Evolutionary conservation across 495 filamentous ascomycete species (phyloP), one percentile per base, ranked within the genome.

Genomic region (Trichoderma reesei): DNA sequence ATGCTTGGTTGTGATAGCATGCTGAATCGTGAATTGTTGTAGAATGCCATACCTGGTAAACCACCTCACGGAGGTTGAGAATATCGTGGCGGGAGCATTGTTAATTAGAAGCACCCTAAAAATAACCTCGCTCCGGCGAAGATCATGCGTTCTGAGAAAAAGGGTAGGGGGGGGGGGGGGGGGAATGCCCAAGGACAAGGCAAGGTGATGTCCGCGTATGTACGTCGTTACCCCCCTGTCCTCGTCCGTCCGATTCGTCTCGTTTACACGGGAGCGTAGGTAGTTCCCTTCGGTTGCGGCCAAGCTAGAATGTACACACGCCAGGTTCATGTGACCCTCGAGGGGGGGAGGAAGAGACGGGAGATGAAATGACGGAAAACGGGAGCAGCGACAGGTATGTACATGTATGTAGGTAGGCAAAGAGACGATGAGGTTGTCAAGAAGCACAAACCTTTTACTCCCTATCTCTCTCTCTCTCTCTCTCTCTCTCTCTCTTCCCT

Each of bases 251-350:
- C n/a, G n/a, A n/a, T n/a, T n/a, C n/a, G n/a, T n/a, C n/a, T n/a
- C n/a, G n/a, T n/a, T n/a, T n/a, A n/a, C n/a, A n/a, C n/a, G n/a
- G n/a, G n/a, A n/a, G n/a, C n/a, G n/a, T n/a, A n/a, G n/a, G n/a
- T n/a, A n/a, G n/a, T n/a, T n/a, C n/a, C n/a, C 3, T 3, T n/a
- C 44, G n/a, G 44, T 48, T n/a, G 42, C 16, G 6, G 42, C 44
- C n/a, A n/a, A n/a, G n/a, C n/a, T n/a, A n/a, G n/a, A n/a, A n/a
- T 48, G 44, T n/a, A 3, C 41, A 48, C 44, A 48, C 44, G 20
- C 51, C 26, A 10, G 46, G 20, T 56, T 56, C 51, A 56, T 56
- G 51, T 56, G 51, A 56, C 51, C 44, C 18, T 33, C 20, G 51
- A 26, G 51, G 20, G 14, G 10, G n/a, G n/a, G n/a, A n/a, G n/a